Conservation (phyloP, 1,139 yeast genomes). For the Scheffersomyces quercinus region DNA sequence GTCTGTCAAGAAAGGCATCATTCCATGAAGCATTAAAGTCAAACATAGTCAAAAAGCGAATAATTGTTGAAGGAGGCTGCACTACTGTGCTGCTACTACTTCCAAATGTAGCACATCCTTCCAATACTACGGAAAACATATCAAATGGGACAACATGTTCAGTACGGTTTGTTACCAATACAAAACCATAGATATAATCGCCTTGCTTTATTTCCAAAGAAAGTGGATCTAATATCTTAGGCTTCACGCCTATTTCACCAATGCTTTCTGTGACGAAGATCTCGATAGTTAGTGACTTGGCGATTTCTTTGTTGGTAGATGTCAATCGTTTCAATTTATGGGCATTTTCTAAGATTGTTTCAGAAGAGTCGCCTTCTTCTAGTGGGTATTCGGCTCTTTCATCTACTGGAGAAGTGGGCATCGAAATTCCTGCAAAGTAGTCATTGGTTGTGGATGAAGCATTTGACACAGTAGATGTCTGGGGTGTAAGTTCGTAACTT, state of each 20-base stretch:
- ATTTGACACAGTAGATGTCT: constrained; percentile 16
- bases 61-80: constrained; percentile 17
- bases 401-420: constrained; percentile 21
- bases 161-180: constrained; percentile 35
- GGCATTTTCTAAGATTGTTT: constrained; percentile 36
- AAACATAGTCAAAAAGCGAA: constrained; percentile 37
- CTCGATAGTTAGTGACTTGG: constrained; percentile 28
- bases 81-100: constrained; percentile 15
- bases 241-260: constrained; percentile 31
- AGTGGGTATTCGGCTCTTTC: constrained; percentile 14
- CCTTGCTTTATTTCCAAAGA: constrained; percentile 38
- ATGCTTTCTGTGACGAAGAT: constrained; percentile 32
- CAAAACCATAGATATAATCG: constrained; percentile 41
- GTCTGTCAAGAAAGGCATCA: constrained; percentile 35
- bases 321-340: constrained; percentile 36
- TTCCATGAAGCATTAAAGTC: constrained; percentile 47
- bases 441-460: constrained; percentile 16
- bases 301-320: constrained; percentile 28
- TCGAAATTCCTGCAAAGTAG: constrained; percentile 18
- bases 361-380: constrained; percentile 17
- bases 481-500: constrained; percentile 32
- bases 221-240: constrained; percentile 30
- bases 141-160: constrained; percentile 35
- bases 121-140: constrained; percentile 41
- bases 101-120: constrained; percentile 33